Percentiles rank a stretch among this genome's conserved stretches.
Evolutionary conservation across 2,329 filamentous ascomycete species (phyloP).

Genomic region (Aureobasidium subglaciale): DNA sequence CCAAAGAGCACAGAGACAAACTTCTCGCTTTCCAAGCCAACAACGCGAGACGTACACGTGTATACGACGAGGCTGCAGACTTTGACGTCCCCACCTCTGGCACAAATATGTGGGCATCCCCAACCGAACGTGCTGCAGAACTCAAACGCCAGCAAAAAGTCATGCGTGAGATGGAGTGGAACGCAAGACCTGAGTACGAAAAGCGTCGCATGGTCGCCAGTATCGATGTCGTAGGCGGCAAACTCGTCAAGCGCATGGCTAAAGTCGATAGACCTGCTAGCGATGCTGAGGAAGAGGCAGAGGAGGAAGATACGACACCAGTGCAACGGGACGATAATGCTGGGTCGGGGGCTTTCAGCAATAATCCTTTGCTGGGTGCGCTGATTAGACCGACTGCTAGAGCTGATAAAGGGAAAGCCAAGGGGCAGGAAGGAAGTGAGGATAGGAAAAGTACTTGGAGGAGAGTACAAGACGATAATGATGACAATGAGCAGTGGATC

Average conservation of each 20-base stretch:
- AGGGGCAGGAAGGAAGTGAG: conserved; percentile 26
- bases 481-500: conserved; percentile 49
- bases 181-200: conserved; percentile 77
- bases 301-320: conserved; percentile 28
- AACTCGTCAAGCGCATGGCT: conserved; percentile 66
- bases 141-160: conserved; percentile 80
- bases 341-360: conserved; percentile 52
- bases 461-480: conserved; percentile 46
- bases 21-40: conserved; percentile 77
- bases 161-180: conserved; percentile 80
- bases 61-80: conserved; percentile 78
- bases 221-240: conserved; percentile 72
- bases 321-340: conserved; percentile 23
- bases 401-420: conserved; percentile 48
- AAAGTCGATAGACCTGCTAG: conserved; percentile 49
- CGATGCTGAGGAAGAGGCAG: conserved; percentile 47
- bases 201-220: conserved; percentile 78
- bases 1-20: conserved; percentile 71
- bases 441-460: conserved; percentile 38
- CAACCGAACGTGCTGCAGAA: conserved; percentile 73
- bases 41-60: conserved; percentile 74
- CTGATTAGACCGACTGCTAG: conserved; percentile 57
- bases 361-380: conserved; percentile 59
- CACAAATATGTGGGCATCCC: conserved; percentile 74
- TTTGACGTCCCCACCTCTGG: conserved; percentile 56